Evolutionary conservation across 2,329 filamentous ascomycete species (phyloP), one percentile per base, ranked within the genome.

Genomic region (Neocucurbitaria cava): DNA sequence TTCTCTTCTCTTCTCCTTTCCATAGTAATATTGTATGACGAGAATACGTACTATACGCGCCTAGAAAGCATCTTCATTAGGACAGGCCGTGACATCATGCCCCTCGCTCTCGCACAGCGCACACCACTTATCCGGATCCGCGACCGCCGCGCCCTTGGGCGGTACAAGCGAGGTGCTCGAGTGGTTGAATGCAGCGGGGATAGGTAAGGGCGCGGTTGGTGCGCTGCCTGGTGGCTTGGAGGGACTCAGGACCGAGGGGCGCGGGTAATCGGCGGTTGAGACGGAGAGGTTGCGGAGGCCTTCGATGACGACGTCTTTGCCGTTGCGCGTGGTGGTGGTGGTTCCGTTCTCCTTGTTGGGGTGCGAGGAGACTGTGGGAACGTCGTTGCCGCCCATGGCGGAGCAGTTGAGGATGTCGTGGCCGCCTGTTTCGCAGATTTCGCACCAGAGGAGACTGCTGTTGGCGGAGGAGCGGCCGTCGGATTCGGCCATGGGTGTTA

Each of bases 401-500:
- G 90, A 92, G 82, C 94, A 98, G 20, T 91, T 96, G 52, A 98
- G 81, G 56, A 98, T 96, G 68, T 98, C 94, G 71, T 98, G 94
- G 15, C 94, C 93, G 42, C 86, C 84, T 30, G 90, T 91, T 79
- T 97, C 93, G 78, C 94, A 98, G 58, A 98, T 95, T 78, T 98
- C 95, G 77, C 94, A 98, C 90, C 91, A 96, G 59, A 93, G 83
- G 83, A 69, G 56, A 55, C 87, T 90, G 66, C 83, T 87, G 71
- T 92, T 90, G 35, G 89, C 91, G 13, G 72, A 75, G 5, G 73
- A 76, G 30, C 68, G 71, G 13, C 83, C 81, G 64, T 90, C 89
- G 68, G 85, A 90, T 74, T 90, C 89, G 20, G 54, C 47, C 87
- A 89, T 90, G 5, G 87, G 86, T 54, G 89, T 87, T 11, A 91